Base-by-base conservation (phyloP, 2,329 filamentous ascomycete species). In the Penicillium concentricum region DNA sequence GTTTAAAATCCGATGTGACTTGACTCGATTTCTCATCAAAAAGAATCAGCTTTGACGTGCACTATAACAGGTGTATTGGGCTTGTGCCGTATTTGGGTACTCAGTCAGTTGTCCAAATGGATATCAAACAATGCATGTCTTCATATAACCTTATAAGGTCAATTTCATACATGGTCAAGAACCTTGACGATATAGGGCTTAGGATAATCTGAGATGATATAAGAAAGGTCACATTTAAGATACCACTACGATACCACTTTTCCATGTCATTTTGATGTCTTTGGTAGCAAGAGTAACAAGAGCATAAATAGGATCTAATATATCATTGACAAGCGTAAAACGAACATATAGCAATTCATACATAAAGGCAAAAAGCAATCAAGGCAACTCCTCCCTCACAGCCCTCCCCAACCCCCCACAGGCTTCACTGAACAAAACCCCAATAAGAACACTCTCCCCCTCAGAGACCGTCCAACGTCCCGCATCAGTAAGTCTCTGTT, bases 391-490 rank as follows among this genome's bases (percentile, higher is more conserved):
- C n/a, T 61, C 56, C 18, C 54, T 47, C 15, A 64, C 65, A 54
- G 45, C 50, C 28, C 58, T 47, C 3, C 56, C 55, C 45, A 68
- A 24, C 26, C 53, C 41, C 28, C 54, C 63, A 60, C 64, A 62
- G 50, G 90, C 79, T 74, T 91, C 84, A 20, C 86, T 84, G 74
- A 95, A 95, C 60, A 95, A 77, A 32, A 95, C 83, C 3, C 90
- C 89, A 74, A 87, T 86, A 64, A 95, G 82, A 30, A 94, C 84
- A 10, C 80, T 81, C 77, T 93, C 90, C 3, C 90, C 89, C 79
- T 93, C 89, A 37, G 84, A 81, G 69, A 87, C 86, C n/a, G 84
- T 84, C 91, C 90, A 95, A 61, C 91, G 84, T 0, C 91, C 91
- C 0, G 89, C 87, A 53, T 87, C 81, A 54, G 79, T 79, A 35